A percentile compares a stretch with the other conserved stretches of the same genome.
phyloP scores from a whole-genome alignment of 129 eudicot genomes.

The Pseudognaphalium luteoalbum region DNA sequence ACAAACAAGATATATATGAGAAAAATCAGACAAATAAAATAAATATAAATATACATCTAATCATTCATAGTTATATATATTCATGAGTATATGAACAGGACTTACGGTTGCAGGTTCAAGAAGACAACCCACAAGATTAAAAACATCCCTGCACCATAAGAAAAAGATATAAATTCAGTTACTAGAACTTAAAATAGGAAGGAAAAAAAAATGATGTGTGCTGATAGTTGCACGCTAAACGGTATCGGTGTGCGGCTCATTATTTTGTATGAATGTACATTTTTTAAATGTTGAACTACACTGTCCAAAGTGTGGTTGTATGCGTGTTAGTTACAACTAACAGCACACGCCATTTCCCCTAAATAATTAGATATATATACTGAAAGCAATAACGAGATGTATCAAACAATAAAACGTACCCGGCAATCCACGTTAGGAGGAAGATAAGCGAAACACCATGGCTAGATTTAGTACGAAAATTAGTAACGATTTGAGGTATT shows the following conservation, averaged over 20 bases:
- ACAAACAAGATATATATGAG: not conserved
- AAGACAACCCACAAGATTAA: slow-evolving; percentile 76
- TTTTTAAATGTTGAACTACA: too few relatives aligned
- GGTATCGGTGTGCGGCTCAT: too few relatives aligned
- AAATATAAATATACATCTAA: not conserved
- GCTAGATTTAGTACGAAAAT: slow-evolving; percentile 57
- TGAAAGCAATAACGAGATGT: too few relatives aligned
- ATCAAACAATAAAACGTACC: slow-evolving; percentile 29
- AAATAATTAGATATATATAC: too few relatives aligned
- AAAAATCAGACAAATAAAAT: slow-evolving; percentile 3
- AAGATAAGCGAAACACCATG: slow-evolving; percentile 59
- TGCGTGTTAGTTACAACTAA: too few relatives aligned
- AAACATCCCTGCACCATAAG: slow-evolving; percentile 55
- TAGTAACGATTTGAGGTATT: slow-evolving; percentile 71
- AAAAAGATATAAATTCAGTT: not conserved
- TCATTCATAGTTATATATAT: not conserved
- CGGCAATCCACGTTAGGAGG: slow-evolving; percentile 61
- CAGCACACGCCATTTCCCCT: too few relatives aligned
- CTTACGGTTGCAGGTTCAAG: slow-evolving; percentile 82
- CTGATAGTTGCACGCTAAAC: too few relatives aligned
- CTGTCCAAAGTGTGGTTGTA: too few relatives aligned
- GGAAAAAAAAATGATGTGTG: not conserved
- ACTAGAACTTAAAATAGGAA: not conserved
- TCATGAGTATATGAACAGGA: not conserved
- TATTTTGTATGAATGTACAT: too few relatives aligned